phyloP scores from a whole-genome alignment of 768 basidiomycete species.

The Vishniacozyma victoriae region DNA sequence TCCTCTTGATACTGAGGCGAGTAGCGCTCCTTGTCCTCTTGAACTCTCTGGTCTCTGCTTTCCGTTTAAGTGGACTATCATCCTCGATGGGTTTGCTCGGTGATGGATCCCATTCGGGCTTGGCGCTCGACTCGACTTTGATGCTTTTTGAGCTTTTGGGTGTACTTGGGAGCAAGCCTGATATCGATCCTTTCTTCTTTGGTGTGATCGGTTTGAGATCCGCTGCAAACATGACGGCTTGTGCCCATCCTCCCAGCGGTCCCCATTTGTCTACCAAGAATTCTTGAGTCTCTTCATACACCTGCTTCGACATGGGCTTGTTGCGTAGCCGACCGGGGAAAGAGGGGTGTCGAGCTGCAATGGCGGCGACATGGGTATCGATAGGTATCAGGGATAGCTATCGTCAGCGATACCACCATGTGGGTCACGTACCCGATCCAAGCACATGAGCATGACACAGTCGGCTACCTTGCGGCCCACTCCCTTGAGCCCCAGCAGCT shows the following conservation, averaged over 20 bases:
- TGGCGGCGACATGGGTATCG: slow-evolving; percentile 91
- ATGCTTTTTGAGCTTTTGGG: too few relatives aligned
- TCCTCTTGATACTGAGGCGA: neutral
- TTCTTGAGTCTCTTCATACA: slow-evolving; percentile 39
- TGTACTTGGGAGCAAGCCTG: neutral
- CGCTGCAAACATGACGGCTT: slow-evolving; percentile 47
- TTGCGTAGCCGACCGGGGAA: slow-evolving; percentile 37
- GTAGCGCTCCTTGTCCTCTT: slow-evolving; percentile 14
- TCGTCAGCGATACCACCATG: neutral
- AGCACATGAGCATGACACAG: slow-evolving; percentile 84
- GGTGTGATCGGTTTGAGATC: slow-evolving; percentile 25
- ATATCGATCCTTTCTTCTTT: neutral
- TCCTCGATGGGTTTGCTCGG: neutral
- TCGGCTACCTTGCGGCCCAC: slow-evolving; percentile 97
- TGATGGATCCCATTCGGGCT: neutral
- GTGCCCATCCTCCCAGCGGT: slow-evolving; percentile 43
- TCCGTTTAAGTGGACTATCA: slow-evolving; percentile 1
- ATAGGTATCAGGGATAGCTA: slow-evolving; percentile 85
- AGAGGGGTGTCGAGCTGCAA: slow-evolving; percentile 53
- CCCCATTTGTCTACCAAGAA: slow-evolving; percentile 42
- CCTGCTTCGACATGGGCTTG: slow-evolving; percentile 41
- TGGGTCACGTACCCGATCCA: slow-evolving; percentile 64
- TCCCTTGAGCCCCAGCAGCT: slow-evolving; percentile 75
- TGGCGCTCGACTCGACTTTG: slow-evolving; percentile 1
- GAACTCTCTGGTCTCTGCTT: neutral